Conservation (phyloP, 768 basidiomycete genomes). For the Rhizopogon roseolus region DNA sequence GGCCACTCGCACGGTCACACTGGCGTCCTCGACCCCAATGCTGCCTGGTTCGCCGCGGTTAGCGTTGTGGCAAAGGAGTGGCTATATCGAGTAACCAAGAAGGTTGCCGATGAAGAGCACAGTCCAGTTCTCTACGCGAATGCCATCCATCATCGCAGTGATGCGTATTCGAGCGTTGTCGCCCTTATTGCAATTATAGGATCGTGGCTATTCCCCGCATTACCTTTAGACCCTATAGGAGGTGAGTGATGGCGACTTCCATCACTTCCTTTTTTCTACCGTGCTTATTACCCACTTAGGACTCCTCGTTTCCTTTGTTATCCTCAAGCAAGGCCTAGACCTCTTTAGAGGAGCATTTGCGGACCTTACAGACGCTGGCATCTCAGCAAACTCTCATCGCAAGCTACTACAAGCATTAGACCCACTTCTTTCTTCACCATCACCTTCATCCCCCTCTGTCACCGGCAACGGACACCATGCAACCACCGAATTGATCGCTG, state of each 20-base stretch:
- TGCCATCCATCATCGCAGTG: conserved; percentile 95
- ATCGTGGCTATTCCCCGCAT: conserved; percentile 76
- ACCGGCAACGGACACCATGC: conserved; percentile 6
- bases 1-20: conserved; percentile 52
- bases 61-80: conserved; percentile 87
- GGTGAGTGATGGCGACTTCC: conserved; percentile 41
- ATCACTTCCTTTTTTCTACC: neutral
- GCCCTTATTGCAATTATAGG: conserved; percentile 92
- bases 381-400: conserved; percentile 49
- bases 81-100: conserved; percentile 84
- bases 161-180: conserved; percentile 90
- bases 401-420: conserved; percentile 53
- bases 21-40: conserved; percentile 78
- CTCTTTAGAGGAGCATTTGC: conserved; percentile 67
- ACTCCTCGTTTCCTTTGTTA: conserved; percentile 83
- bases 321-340: conserved; percentile 70
- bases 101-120: conserved; percentile 86
- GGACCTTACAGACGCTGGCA: conserved; percentile 82
- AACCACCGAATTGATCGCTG: conserved; percentile 33
- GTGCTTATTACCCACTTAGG: conserved; percentile 38
- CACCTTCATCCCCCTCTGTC: conserved; percentile 15
- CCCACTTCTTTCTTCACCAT: conserved; percentile 41
- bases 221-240: conserved; percentile 91
- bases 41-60: conserved; percentile 90
- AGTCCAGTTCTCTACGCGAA: conserved; percentile 94